Evolutionary conservation across 768 basidiomycete genomes (phyloP), one percentile per base, ranked within the genome.

Genomic region (Naganishia kalamii): DNA sequence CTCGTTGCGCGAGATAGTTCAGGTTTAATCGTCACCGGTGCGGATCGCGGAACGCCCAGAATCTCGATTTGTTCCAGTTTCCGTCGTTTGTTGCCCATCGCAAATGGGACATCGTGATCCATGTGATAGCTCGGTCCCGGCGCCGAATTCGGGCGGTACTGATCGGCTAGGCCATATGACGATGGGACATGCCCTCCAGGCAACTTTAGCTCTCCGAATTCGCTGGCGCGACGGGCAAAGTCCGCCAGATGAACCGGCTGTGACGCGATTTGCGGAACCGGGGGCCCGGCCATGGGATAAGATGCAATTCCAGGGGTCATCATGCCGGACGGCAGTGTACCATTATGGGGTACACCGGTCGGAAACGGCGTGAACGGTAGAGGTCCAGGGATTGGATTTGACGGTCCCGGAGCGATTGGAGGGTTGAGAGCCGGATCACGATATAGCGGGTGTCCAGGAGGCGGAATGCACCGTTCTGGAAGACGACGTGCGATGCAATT

Each of bases 401-500:
- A 25, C 13, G 44, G 32, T 48, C 35, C 48, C 7, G 47, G 47
- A 4, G 47, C 29, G 11, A 29, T n/a, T 17, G 12, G 32, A 12
- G 46, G 21, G 41, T 25, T 32, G 46, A 35, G 17, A 12, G 29
- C 21, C 2, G 63, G 40, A 23, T 43, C 50, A 44, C 27, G 63
- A 32, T 35, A 41, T 6, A 43, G 51, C 43, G 37, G 49, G 15
- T 46, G 50, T 30, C 63, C 63, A 0, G 63, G 50, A 25, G 63
- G 63, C 3, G 63, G 63, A 21, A 64, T 30, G 35, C 63, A 64
- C 44, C 63, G 63, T 50, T 64, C 63, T 3, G 63, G 63, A 1
- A 64, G 41, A 2, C 63, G 33, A 30, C 63, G 63, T 27, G 50
- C 50, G 21, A 64, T 64, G 51, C 63, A 64, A 23, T 64, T 64